Evolutionary conservation across 2,329 filamentous ascomycete species (phyloP).

Genomic region (Torrubiella hemipterigena): DNA sequence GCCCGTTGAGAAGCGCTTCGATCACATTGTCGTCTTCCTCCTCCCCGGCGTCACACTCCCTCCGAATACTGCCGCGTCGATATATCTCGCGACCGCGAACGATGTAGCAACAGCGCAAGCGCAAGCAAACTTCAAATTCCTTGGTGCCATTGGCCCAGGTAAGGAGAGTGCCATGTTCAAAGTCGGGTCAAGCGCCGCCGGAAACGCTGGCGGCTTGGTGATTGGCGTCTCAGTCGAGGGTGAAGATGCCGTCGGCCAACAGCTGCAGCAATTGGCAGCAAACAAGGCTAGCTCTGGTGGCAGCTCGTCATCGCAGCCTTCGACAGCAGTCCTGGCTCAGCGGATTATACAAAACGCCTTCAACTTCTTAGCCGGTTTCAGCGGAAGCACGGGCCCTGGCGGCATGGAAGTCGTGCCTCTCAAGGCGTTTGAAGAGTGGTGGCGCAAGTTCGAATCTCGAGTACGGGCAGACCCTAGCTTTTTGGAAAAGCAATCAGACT

Average conservation of each 20-base stretch:
- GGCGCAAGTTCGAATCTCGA: constrained; percentile 86
- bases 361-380: constrained; percentile 88
- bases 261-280: constrained; percentile 47
- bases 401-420: constrained; percentile 84
- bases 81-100: constrained; percentile 61
- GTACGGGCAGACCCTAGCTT: constrained; percentile 81
- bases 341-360: constrained; percentile 95
- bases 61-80: constrained; percentile 66
- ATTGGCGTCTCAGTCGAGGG: constrained; percentile 78
- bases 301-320: constrained; percentile 24
- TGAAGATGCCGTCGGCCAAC: constrained; percentile 55
- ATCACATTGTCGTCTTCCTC: constrained; percentile 81
- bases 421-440: constrained; percentile 94
- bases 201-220: constrained; percentile 41
- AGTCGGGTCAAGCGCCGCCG: constrained; percentile 35
- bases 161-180: constrained; percentile 92
- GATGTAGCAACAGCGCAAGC: constrained; percentile 22
- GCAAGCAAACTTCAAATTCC: constrained; percentile 58
- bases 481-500: constrained; percentile 50
- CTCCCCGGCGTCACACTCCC: constrained; percentile 69
- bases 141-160: constrained; percentile 79
- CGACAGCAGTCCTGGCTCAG: constrained; percentile 76
- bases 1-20: constrained; percentile 42
- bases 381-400: constrained; percentile 43
- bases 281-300: constrained; percentile 12